Conservation (phyloP, 495 filamentous ascomycete genomes). For the Penicillium lagena region DNA sequence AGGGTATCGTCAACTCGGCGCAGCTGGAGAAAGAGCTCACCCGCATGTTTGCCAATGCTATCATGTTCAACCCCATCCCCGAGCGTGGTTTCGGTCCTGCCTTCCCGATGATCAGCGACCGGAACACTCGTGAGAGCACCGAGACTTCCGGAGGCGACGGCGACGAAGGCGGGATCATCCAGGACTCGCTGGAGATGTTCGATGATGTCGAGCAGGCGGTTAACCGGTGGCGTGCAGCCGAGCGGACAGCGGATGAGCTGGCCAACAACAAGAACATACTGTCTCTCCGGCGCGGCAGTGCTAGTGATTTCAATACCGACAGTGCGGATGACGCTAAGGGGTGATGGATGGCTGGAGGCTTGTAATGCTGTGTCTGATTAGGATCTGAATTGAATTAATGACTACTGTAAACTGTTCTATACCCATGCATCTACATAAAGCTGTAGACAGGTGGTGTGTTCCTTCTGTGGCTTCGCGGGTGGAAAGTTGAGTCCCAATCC, state of each 20-base stretch:
- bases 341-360: conserved; percentile 16
- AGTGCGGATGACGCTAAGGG: conserved; percentile 36
- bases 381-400: neutral
- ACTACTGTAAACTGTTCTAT: no score
- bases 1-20: conserved; percentile 86
- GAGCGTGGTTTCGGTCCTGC: conserved; percentile 59
- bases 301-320: conserved; percentile 36
- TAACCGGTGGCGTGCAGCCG: conserved; percentile 53
- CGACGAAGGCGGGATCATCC: conserved; percentile 76
- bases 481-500: no score
- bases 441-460: no score
- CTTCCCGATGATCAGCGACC: conserved; percentile 41
- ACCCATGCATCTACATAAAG: no score
- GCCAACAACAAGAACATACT: conserved; percentile 38
- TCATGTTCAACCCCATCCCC: conserved; percentile 90
- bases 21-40: conserved; percentile 95
- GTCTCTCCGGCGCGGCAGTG: conserved; percentile 35
- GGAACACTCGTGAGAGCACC: conserved; percentile 36
- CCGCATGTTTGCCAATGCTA: conserved; percentile 93
- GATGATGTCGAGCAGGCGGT: conserved; percentile 63
- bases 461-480: no score
- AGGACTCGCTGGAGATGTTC: conserved; percentile 77
- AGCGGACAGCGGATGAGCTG: conserved; percentile 40
- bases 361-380: conserved; percentile 17
- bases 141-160: conserved; percentile 36